Conservation (phyloP, 805 yeast genomes). For the Priceomyces castillae region DNA sequence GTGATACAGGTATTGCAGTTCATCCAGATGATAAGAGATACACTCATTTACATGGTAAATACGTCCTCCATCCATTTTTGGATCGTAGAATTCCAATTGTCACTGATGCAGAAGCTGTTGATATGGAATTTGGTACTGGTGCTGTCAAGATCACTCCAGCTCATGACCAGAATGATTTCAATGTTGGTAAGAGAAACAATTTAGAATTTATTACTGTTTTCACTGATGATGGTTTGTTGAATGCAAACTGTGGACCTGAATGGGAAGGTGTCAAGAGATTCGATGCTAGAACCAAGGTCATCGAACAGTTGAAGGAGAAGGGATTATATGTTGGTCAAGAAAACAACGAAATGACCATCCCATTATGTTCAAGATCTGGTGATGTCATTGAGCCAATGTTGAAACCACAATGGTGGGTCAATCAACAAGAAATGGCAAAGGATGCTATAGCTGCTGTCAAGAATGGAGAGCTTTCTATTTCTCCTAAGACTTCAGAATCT, state of each 20-base stretch:
- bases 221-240: slow-evolving; percentile 88
- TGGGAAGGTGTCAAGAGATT: slow-evolving; percentile 91
- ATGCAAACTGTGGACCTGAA: slow-evolving; percentile 84
- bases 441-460: slow-evolving; percentile 84
- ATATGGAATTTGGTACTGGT: slow-evolving; percentile 99
- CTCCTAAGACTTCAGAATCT: slow-evolving; percentile 86
- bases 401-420: slow-evolving; percentile 99
- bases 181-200: slow-evolving; percentile 90
- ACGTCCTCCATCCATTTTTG: slow-evolving; percentile 84
- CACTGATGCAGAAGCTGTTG: slow-evolving; percentile 90
- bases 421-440: slow-evolving; percentile 83
- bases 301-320: slow-evolving; percentile 70
- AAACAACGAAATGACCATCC: slow-evolving; percentile 95
- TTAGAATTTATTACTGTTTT: slow-evolving; percentile 85
- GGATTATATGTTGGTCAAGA: slow-evolving; percentile 80
- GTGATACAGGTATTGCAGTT: slow-evolving; percentile 97
- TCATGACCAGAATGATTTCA: slow-evolving; percentile 96
- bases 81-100: slow-evolving; percentile 84
- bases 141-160: slow-evolving; percentile 99
- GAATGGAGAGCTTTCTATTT: slow-evolving; percentile 73
- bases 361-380: slow-evolving; percentile 93
- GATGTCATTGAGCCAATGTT: slow-evolving; percentile 94
- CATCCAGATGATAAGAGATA: slow-evolving; percentile 95
- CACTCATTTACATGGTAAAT: slow-evolving; percentile 92
- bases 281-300: slow-evolving; percentile 84